Base-by-base conservation (phyloP, 495 filamentous ascomycete species). In the Thermochaetoides thermophila region DNA sequence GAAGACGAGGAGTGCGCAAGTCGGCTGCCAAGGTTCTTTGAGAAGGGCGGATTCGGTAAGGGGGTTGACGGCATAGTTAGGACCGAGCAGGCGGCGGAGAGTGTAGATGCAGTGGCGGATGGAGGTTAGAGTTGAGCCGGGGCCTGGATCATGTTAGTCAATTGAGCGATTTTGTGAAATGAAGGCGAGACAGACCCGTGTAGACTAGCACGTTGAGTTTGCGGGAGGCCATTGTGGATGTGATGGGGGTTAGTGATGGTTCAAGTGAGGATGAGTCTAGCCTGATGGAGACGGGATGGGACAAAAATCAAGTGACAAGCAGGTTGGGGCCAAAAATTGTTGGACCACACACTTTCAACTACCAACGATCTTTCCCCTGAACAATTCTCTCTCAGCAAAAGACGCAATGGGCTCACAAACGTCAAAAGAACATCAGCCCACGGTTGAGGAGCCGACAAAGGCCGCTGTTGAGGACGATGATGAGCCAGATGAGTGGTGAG, bases 401-500 rank as follows among this genome's bases (percentile, higher is more conserved):
- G 22, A 10, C 8, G 0, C 30, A 29, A 40, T 34, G 31, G 31
- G 31, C 9, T 23, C 29, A 21, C 11, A 24, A 32, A 73, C 74
- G 64, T 68, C 70, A 7, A 69, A 64, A 33, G 55, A 62, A 27
- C 60, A 65, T 19, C 43, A 60, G 39, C 39, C 55, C 17, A 53
- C 66, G 23, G 56, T 61, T 22, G 59, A 45, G 24, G 13, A 35
- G 39, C 43, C 32, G 27, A 17, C 29, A 10, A 28, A 24, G 16
- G 22, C 34, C 23, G 39, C 30, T 31, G 40, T 11, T 15, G 40
- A 70, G 22, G 61, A 75, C 25, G 86, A 91, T 39, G 85, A 94
- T 56, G 87, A 93, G 49, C 83, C 81, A 3, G 87, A 95, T 70
- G 86, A 92, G 21, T 96, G 87, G 89, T 95, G 64, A 60, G 64